Percentiles rank a stretch among this genome's conserved stretches.
These are phyloP conservation scores for Cyclostephanos tholiformis DNA, from an alignment of 108 stramenopile species.

Conservation along the genomic window DNA sequence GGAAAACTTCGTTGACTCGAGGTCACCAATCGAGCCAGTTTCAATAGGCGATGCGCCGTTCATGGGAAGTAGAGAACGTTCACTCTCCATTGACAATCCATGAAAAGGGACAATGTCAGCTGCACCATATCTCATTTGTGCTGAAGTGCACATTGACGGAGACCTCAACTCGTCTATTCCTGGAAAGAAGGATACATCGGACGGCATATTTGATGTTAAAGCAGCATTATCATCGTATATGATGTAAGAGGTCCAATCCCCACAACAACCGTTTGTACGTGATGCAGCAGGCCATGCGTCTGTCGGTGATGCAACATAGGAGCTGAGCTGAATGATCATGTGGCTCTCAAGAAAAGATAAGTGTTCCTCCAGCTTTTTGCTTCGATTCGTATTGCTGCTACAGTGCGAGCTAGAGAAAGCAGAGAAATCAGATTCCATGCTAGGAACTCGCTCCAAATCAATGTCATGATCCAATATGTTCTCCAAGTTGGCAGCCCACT, in stretches of 20 bases:
- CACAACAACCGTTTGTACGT: background rate
- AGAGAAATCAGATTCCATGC: background rate
- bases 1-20: background rate
- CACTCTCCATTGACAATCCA: background rate
- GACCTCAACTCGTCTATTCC: slow-evolving; percentile 21
- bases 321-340: slow-evolving; percentile 18
- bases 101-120: background rate
- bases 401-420: slow-evolving; percentile 3
- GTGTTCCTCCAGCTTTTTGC: slow-evolving; percentile 23
- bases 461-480: background rate
- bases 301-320: background rate
- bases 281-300: background rate
- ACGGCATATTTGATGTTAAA: background rate
- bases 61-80: background rate
- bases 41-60: background rate
- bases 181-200: slow-evolving; percentile 20
- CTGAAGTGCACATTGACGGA: background rate
- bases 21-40: background rate
- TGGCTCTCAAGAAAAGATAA: slow-evolving; percentile 31
- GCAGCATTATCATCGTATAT: background rate
- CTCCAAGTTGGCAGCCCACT: slow-evolving; percentile 4
- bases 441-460: slow-evolving; percentile 8
- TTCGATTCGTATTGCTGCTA: slow-evolving; percentile 1
- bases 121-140: background rate
- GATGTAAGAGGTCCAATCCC: background rate